Evolutionary conservation across 1,284 basidiomycete genomes (phyloP).

Genomic region (Apiotrichum brassicae): DNA sequence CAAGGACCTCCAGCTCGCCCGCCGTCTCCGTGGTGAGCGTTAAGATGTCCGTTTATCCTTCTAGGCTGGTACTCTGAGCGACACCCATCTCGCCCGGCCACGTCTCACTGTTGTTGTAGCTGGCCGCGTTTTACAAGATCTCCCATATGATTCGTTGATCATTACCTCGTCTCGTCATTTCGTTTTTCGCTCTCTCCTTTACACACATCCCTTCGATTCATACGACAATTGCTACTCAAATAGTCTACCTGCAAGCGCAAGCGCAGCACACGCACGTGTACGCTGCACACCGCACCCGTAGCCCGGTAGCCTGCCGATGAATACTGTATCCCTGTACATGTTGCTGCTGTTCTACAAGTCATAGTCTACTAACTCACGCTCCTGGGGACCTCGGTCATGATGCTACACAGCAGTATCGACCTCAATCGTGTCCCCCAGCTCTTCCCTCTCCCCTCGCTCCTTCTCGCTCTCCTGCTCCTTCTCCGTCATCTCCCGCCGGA

Average conservation of each 20-base stretch:
- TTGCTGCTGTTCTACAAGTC: neutral
- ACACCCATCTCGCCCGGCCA: neutral
- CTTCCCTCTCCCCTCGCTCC: conserved; percentile 1
- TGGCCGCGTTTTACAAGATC: no score
- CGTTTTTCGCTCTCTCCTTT: conserved; percentile 37
- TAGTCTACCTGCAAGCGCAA: no score
- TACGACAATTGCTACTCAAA: no score
- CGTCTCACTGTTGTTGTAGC: no score
- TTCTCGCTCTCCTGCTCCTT: neutral
- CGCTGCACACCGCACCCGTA: no score
- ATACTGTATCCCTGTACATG: conserved; percentile 4
- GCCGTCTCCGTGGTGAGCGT: conserved; percentile 56
- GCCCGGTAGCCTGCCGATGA: conserved; percentile 2
- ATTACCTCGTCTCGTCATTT: conserved; percentile 10
- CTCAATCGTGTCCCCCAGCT: neutral
- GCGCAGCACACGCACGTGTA: no score
- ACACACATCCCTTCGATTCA: conserved; percentile 1
- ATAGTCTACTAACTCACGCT: no score
- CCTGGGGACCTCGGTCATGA: no score
- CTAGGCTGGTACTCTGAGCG: neutral
- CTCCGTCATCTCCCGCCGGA: conserved; percentile 8
- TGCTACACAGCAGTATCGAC: neutral
- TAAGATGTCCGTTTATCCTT: no score
- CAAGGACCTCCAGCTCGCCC: conserved; percentile 62
- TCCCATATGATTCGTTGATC: no score